Evolutionary conservation across 2,329 filamentous ascomycete species (phyloP).

Genomic region (Ilyonectria robusta): DNA sequence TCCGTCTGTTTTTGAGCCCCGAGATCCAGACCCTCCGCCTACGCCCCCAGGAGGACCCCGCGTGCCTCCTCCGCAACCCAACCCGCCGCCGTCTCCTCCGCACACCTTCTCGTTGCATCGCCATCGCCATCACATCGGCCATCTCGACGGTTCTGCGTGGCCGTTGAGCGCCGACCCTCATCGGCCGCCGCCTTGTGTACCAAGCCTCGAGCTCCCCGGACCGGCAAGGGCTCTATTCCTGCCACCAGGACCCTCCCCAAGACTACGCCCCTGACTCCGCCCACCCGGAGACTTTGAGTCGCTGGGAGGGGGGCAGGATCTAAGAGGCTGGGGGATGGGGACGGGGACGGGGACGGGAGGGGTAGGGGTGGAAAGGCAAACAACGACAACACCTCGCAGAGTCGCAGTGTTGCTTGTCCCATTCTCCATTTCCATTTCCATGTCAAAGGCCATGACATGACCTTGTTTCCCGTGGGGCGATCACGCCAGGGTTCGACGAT

Average conservation of each 20-base stretch:
- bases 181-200: slow-evolving; percentile 12
- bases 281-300: slow-evolving; percentile 19
- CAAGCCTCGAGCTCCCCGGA: slow-evolving; percentile 27
- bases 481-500: slow-evolving; percentile 32
- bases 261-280: slow-evolving; percentile 24
- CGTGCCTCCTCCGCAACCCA: slow-evolving; percentile 47
- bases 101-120: slow-evolving; percentile 31
- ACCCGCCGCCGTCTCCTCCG: slow-evolving; percentile 48
- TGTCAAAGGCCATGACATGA: slow-evolving; percentile 14
- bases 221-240: slow-evolving; percentile 24
- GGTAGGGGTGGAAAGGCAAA: not conserved
- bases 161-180: not conserved
- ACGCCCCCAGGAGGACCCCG: slow-evolving; percentile 49
- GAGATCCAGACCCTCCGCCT: slow-evolving; percentile 46
- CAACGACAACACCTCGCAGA: not conserved
- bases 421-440: not conserved
- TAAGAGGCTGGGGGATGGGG: slow-evolving; percentile 15
- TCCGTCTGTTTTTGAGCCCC: slow-evolving; percentile 20
- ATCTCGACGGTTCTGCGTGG: not conserved
- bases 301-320: slow-evolving; percentile 22
- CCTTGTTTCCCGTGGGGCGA: slow-evolving; percentile 31
- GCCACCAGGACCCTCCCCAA: slow-evolving; percentile 22
- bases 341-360: slow-evolving; percentile 7
- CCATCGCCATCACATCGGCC: not conserved
- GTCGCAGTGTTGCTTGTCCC: not conserved